Evolutionary conservation across 768 basidiomycete genomes (phyloP), one percentile per base, ranked within the genome.

Genomic region (Rhizopogon vinicolor): DNA sequence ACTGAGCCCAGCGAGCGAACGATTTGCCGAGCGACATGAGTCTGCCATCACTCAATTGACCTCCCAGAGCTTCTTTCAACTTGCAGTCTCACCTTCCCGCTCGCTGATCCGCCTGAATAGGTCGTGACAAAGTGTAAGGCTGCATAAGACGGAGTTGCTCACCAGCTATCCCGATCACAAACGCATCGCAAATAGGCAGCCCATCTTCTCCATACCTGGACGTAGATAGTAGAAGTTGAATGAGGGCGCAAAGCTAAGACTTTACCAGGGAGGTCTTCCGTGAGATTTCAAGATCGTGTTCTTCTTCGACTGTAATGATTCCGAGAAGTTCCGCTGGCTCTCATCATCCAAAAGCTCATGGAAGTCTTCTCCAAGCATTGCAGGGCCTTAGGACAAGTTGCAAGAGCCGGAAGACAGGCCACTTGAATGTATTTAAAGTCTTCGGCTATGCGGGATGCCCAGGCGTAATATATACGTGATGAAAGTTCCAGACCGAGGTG

Each of bases 131-230:
- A 14, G 16, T 37, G 35, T 14, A 37, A 37, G 22, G 22, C 48
- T 49, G 14, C 5, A 37, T 9, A 25, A 22, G 5, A 12, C 14
- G 10, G 25, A 18, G n/a, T 37, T n/a, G 69, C 74, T 53, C 64
- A 88, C 91, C 91, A 65, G 88, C 89, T 58, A 93, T 84, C 7
- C 83, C 91, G 55, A 93, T 83, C 41, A 93, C 91, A 63, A 92
- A 93, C 14, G 91, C 91, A 65, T 87, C 84, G 41, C 77, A 78
- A 13, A 84, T 79, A 18, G 83, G 79, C 46, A 80, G 73, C 1
- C 91, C 91, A 59, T 91, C 83, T 66, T 86, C 82, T 31, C 80
- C 82, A 68, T 93, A 93, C 91, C 91, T 91, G 59, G 58, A 60
- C 14, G 40, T 41, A 18, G 31, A 51, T 19, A 33, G 53, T 60